Evolutionary conservation across 495 filamentous ascomycete species (phyloP).

Genomic region (Trichoderma gamsii): DNA sequence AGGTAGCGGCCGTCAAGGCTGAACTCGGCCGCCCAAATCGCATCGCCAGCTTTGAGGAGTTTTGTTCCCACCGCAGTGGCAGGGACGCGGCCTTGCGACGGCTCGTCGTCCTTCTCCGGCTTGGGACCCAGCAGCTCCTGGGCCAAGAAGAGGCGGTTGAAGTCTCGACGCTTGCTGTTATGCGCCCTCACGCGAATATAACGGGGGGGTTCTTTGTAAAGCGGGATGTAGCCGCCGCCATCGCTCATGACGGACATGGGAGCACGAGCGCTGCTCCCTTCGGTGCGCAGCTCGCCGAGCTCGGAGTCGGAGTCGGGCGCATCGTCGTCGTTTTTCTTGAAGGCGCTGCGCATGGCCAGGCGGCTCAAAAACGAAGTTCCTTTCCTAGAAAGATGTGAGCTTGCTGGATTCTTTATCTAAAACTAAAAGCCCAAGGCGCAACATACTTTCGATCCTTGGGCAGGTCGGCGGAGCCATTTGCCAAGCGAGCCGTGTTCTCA

Average conservation of each 20-base stretch:
- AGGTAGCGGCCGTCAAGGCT: slow-evolving; percentile 90
- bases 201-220: slow-evolving; percentile 79
- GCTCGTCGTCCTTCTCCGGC: slow-evolving; percentile 17
- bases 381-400: slow-evolving; percentile 49
- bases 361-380: slow-evolving; percentile 87
- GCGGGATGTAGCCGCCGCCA: slow-evolving; percentile 72
- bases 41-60: slow-evolving; percentile 39
- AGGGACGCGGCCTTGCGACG: slow-evolving; percentile 12
- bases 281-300: slow-evolving; percentile 60
- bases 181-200: slow-evolving; percentile 82
- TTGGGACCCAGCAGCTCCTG: slow-evolving; percentile 64
- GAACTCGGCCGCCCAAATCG: slow-evolving; percentile 88
- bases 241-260: slow-evolving; percentile 66
- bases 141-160: slow-evolving; percentile 81
- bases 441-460: slow-evolving; percentile 62
- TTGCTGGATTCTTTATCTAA: background rate
- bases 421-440: background rate
- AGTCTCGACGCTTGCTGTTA: slow-evolving; percentile 77
- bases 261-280: slow-evolving; percentile 74
- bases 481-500: background rate
- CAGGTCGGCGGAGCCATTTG: background rate
- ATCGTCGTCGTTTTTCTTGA: slow-evolving; percentile 59
- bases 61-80: slow-evolving; percentile 30
- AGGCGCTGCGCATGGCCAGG: slow-evolving; percentile 65
- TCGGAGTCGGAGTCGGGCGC: slow-evolving; percentile 68